Evolutionary conservation across 257 asterid species (phyloP).

Genomic region (Nicotiana undulata): DNA sequence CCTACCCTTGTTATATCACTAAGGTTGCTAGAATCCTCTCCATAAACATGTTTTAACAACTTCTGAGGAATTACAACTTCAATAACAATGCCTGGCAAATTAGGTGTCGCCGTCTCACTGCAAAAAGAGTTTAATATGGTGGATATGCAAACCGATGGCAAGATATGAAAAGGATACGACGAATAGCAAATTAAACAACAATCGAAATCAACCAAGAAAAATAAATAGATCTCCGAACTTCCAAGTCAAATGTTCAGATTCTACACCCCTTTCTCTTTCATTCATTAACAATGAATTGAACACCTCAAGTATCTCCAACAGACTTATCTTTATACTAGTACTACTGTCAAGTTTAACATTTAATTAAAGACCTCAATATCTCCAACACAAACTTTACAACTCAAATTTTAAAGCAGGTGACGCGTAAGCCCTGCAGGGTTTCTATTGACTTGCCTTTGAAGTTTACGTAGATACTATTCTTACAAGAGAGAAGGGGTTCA

Average conservation of each 20-base stretch:
- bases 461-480: not conserved
- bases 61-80: constrained; percentile 17
- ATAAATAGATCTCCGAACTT: not conserved
- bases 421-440: not conserved
- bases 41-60: constrained; percentile 10
- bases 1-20: constrained; percentile 8
- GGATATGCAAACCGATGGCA: not conserved
- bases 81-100: not conserved
- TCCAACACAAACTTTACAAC: not conserved
- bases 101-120: constrained; percentile 6
- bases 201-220: not conserved
- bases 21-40: constrained; percentile 15
- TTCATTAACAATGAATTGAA: not conserved
- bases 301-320: constrained; percentile 5
- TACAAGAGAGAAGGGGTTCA: not conserved
- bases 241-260: not conserved
- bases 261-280: not conserved
- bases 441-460: not conserved
- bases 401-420: not conserved
- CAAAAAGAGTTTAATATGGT: not conserved
- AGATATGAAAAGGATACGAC: not conserved
- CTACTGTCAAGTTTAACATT: not conserved
- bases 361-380: not conserved
- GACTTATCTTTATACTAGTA: not conserved
- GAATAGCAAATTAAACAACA: not conserved